Base-by-base conservation (phyloP, 306 rosid species). In the Sophora flavescens region DNA sequence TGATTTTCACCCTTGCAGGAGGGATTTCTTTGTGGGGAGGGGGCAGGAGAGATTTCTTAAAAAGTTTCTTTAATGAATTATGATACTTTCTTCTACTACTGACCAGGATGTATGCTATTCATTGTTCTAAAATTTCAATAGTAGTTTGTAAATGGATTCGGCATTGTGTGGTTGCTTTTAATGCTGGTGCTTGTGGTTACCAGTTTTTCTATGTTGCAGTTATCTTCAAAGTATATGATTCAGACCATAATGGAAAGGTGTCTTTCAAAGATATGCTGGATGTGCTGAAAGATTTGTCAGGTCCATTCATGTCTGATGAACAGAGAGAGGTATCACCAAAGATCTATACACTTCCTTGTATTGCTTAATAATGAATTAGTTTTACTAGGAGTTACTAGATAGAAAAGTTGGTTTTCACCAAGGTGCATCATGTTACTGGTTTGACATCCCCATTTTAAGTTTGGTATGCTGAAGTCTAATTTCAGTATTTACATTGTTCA, bases 181-280 rank as follows among this genome's bases (percentile, higher is more conserved):
- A 11, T 72, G 1, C 44, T 5, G 30, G 50, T 53, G 65, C 69
- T 74, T 53, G 76, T 4, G 22, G 22, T 63, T 54, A 7, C 35
- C 64, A 5, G 70, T 68, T 66, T 58, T 39, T 78, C 65, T 30
- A 7, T 67, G 71, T 78, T 59, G 59, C 89, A 90, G 97, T 89
- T 69, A 92, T 95, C 75, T 95, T 95, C 89, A 92, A 82, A 81
- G 89, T 95, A 18, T 92, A 89, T 48, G 99, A 95, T 86, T 83
- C 91, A 18, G 92, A 92, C 57, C 71, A 63, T 12, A 89, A 90
- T 14, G 99, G 97, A 52, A 95, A 88, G 84, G 93, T 95, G 26
- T 88, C 96, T 47, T 89, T 89, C 82, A 84, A 85, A 50, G 96
- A 92, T 77, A 84, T 95, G 18, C 44, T 95, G 63, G 87, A 90